These are phyloP conservation scores for Prunus kanzakura DNA, from an alignment of 306 rosid species.

Conservation along the genomic window DNA sequence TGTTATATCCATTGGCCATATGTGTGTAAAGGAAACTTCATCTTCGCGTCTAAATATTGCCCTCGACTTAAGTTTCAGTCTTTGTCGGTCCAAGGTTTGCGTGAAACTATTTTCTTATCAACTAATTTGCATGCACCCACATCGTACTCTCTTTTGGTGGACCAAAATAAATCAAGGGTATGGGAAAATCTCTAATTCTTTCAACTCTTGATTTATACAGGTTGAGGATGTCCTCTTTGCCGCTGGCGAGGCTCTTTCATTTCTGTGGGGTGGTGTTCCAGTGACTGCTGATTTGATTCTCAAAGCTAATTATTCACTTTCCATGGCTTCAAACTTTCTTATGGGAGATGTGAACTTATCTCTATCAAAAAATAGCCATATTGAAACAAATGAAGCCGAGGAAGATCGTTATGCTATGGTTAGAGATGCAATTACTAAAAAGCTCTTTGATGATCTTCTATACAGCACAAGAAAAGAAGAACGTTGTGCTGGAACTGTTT, in stretches of 20 bases:
- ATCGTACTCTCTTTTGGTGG: not conserved
- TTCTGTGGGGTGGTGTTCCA: conserved; percentile 95
- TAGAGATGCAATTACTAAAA: conserved; percentile 74
- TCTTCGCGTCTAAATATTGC: conserved; percentile 65
- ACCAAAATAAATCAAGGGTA: not conserved
- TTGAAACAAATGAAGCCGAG: conserved; percentile 32
- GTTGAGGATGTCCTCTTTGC: conserved; percentile 95
- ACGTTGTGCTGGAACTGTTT: conserved; percentile 95
- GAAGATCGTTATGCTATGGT: conserved; percentile 54
- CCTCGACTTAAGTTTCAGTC: conserved; percentile 65
- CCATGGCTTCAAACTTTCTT: conserved; percentile 89
- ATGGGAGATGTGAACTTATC: conserved; percentile 70
- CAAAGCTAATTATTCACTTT: conserved; percentile 82
- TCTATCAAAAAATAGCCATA: conserved; percentile 33
- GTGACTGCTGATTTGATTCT: conserved; percentile 90
- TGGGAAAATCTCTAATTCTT: conserved; percentile 10
- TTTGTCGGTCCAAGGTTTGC: conserved; percentile 79
- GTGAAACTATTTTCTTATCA: not conserved
- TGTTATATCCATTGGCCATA: conserved; percentile 79
- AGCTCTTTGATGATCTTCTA: conserved; percentile 81
- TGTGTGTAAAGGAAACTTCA: conserved; percentile 76
- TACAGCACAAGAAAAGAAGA: conserved; percentile 96
- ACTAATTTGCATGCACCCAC: not conserved
- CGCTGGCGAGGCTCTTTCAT: conserved; percentile 94
- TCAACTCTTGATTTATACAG: conserved; percentile 43